Base-by-base conservation (phyloP, 2,329 filamentous ascomycete species). In the Hypoxylon sp. region DNA sequence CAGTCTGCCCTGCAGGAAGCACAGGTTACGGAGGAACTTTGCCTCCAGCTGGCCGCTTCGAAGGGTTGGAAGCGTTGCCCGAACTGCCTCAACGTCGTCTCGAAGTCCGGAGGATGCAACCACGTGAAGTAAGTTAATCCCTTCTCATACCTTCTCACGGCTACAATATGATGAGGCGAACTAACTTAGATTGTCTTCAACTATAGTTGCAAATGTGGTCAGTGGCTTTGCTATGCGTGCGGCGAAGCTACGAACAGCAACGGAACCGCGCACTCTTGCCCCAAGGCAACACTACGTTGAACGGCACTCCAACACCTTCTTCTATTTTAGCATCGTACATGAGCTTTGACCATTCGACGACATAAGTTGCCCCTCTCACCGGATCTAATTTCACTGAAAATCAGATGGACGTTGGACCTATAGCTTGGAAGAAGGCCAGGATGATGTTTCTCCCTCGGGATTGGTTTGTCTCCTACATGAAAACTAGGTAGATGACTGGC, bases 41-140 rank as follows among this genome's bases (percentile, higher is more conserved):
- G 73, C 10, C n/a, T 46, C 10, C 14, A 28, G 2, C 49, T 73
- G 2, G 71, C 68, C 32, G 32, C 53, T 14, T 2, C 32, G 0
- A 55, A 71, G n/a, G 70, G 69, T 2, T 75, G 73, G 73, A 71
- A 72, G 34, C 57, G 53, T 2, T 75, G 73, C 32, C 72, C 71
- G 0, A 71, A 70, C 41, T 75, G 73, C 38, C 13, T 11, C 4
- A 46, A 34, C 11, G 1, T 75, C 9, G 50, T 74, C 13, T 60
- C 72, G 55, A 72, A 68, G 45, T 10, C n/a, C 14, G 67, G 60
- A 14, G 72, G 72, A 17, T 74, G 73, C 30, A 28, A 70, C 28
- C 38, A 68, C 5, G 66, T 75, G 43, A 41, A 1, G 69, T 73
- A 49, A 70, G 69, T 65, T 30, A 5, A 48, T 17, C 28, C 19